Evolutionary conservation across 2,329 filamentous ascomycete genomes (phyloP).

Genomic region (Xylaria polymorpha): DNA sequence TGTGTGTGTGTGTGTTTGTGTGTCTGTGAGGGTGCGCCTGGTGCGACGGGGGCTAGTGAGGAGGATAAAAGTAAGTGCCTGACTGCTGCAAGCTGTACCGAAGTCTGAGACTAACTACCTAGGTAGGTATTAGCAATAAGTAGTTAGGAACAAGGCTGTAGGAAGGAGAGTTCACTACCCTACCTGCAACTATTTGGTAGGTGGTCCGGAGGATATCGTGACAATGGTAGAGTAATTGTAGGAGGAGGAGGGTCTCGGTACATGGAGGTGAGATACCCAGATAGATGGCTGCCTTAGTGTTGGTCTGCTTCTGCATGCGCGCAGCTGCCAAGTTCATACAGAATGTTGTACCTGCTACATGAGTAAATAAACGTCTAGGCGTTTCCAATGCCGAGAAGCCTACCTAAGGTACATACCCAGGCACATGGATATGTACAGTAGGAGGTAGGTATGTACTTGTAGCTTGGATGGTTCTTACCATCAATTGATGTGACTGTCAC

Average conservation of each 20-base stretch:
- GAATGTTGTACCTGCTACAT: constrained; percentile 8
- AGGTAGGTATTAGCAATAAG: background rate
- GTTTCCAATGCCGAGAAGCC: background rate
- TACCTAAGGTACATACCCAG: background rate
- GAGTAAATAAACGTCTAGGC: background rate
- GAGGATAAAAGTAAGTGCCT: background rate
- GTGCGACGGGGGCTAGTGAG: background rate
- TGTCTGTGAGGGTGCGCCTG: background rate
- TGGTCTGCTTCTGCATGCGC: background rate
- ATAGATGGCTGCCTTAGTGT: background rate
- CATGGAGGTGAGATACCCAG: background rate
- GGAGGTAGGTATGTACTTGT: background rate
- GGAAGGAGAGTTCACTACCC: background rate
- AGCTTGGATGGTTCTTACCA: background rate
- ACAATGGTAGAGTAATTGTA: background rate
- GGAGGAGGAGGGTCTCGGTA: background rate
- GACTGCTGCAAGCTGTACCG: background rate
- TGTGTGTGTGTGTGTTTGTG: background rate
- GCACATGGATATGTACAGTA: too few species aligned
- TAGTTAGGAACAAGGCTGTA: background rate
- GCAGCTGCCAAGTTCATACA: constrained; percentile 7
- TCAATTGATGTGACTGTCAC: background rate
- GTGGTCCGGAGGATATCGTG: background rate
- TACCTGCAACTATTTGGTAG: background rate
- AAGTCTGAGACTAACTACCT: background rate